Conservation (phyloP, 495 filamentous ascomycete species). For the Xylaria grammica region DNA sequence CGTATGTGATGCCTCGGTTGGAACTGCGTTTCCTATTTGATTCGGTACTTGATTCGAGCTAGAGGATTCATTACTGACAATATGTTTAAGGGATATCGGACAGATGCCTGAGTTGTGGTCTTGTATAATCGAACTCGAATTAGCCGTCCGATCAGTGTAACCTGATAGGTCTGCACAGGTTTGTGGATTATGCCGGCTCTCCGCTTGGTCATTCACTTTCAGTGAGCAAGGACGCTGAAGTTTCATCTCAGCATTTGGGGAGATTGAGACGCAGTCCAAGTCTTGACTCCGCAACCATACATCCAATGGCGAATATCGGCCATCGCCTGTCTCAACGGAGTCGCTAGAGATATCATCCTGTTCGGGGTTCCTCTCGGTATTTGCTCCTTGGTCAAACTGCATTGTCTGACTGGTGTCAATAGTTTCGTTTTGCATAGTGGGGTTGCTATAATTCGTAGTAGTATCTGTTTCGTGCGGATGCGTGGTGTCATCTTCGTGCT, state of each 20-base stretch:
- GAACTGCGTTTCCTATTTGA: not conserved
- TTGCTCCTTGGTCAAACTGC: constrained; percentile 2
- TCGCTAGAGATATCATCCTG: constrained; percentile 21
- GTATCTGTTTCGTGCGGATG: constrained; percentile 4
- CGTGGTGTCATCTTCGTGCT: constrained; percentile 8
- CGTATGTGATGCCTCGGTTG: not conserved
- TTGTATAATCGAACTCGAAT: constrained; percentile 6
- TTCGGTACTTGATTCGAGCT: not conserved
- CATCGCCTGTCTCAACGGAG: constrained; percentile 22
- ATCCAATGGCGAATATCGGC: constrained; percentile 43
- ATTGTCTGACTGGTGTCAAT: constrained; percentile 17
- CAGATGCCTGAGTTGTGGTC: not conserved
- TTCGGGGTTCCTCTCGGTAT: constrained; percentile 10
- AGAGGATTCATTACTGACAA: constrained; percentile 4
- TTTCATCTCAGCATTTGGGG: constrained; percentile 34
- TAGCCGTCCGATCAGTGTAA: not conserved
- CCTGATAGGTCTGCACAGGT: not conserved
- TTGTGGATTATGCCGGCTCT: not conserved
- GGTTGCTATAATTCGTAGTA: not conserved
- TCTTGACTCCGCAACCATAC: constrained; percentile 51
- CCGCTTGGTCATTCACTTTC: not conserved
- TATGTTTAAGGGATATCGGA: not conserved
- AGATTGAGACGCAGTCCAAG: constrained; percentile 35
- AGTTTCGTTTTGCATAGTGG: constrained; percentile 13
- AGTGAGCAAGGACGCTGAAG: constrained; percentile 28